Conservation (phyloP, 2,329 filamentous ascomycete species). For the Aspergillus floridensis region DNA sequence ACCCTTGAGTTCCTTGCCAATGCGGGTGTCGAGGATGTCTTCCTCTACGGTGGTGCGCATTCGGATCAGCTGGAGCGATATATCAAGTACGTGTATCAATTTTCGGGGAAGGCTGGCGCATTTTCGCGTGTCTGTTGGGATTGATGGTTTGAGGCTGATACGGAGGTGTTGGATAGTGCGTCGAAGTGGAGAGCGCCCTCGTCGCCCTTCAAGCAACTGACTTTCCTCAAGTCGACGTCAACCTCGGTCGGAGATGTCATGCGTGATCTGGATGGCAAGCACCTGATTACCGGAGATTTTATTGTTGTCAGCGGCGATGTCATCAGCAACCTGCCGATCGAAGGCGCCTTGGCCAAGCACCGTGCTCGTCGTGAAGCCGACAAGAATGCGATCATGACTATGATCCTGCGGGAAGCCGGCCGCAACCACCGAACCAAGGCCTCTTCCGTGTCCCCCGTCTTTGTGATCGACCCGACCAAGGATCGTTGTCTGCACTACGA, state of each 20-base stretch:
- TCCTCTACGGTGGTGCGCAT: conserved; percentile 86
- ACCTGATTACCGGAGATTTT: conserved; percentile 85
- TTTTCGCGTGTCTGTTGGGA: neutral
- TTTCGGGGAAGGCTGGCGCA: neutral
- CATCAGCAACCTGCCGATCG: conserved; percentile 84
- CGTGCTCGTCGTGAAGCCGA: conserved; percentile 75
- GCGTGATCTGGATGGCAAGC: conserved; percentile 84
- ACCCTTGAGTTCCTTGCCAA: conserved; percentile 94
- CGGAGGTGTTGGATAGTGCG: conserved; percentile 37
- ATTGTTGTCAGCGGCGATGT: conserved; percentile 89
- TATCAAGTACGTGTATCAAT: conserved; percentile 54
- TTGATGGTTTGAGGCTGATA: conserved; percentile 5
- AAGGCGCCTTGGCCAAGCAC: conserved; percentile 73
- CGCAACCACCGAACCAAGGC: conserved; percentile 73
- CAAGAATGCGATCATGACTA: conserved; percentile 97
- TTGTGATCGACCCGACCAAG: conserved; percentile 77
- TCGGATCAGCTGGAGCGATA: conserved; percentile 84
- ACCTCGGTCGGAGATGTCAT: conserved; percentile 90
- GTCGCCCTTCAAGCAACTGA: conserved; percentile 76
- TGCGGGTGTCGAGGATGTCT: conserved; percentile 92
- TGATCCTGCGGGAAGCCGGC: conserved; percentile 79
- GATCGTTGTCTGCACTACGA: conserved; percentile 91
- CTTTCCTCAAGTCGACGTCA: conserved; percentile 83
- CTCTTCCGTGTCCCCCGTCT: conserved; percentile 73
- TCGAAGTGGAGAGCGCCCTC: conserved; percentile 73